These are phyloP conservation scores for Terana coerulea DNA, from an alignment of 768 basidiomycete species.

Conservation along the genomic window DNA sequence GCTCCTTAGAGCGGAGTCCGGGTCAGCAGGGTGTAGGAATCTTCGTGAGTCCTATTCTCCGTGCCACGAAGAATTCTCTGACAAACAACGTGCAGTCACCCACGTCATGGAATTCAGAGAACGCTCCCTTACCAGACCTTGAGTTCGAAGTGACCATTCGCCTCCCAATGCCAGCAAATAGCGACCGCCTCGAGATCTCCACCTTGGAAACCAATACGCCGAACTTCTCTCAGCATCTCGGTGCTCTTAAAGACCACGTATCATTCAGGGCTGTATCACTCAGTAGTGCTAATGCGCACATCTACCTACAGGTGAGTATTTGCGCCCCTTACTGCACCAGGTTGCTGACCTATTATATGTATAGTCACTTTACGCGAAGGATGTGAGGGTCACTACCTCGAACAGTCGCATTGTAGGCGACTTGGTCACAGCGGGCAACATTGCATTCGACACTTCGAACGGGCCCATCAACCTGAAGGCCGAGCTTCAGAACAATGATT, in stretches of 20 bases:
- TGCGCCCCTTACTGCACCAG: not conserved
- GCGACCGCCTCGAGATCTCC: not conserved
- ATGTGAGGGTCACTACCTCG: conserved; percentile 30
- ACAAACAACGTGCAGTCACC: conserved; percentile 29
- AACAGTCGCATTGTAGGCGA: conserved; percentile 45
- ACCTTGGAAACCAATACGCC: conserved; percentile 16
- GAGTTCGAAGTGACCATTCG: conserved; percentile 9
- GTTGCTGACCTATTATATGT: not conserved
- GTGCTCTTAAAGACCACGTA: conserved; percentile 9
- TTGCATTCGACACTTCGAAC: conserved; percentile 38
- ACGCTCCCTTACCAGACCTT: not conserved
- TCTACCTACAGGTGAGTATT: conserved; percentile 10
- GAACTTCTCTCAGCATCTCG: conserved; percentile 14
- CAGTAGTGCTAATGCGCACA: not conserved
- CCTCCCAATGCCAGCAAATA: not conserved
- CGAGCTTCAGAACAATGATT: no score
- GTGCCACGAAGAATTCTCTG: not conserved
- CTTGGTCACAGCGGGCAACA: conserved; percentile 33
- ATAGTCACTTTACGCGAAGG: conserved; percentile 32
- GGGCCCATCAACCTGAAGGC: conserved; percentile 33
- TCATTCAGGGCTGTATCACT: conserved; percentile 10
- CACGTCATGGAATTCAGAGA: conserved; percentile 4
- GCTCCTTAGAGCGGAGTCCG: conserved; percentile 15
- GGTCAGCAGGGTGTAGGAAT: conserved; percentile 26
- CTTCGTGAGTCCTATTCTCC: conserved; percentile 19